phyloP scores from a whole-genome alignment of 2,329 filamentous ascomycete species.

The Trichoderma asperellum region DNA sequence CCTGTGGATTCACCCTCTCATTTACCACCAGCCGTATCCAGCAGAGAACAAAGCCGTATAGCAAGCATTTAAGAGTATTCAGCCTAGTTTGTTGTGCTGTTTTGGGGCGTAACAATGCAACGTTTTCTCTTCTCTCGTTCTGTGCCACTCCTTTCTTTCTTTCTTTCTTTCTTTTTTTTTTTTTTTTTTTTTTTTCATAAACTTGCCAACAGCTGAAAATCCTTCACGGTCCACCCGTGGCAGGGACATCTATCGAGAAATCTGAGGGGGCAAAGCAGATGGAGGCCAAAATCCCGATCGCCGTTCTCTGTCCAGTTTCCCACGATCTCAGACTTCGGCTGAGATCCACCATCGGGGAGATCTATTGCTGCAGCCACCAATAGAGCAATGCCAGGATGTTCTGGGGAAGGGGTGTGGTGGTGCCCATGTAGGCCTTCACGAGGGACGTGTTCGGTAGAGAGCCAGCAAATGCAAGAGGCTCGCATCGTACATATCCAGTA shows the following conservation, averaged over 20 bases:
- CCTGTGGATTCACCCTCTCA: neutral
- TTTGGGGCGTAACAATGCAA: neutral
- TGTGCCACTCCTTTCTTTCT: neutral
- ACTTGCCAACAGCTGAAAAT: neutral
- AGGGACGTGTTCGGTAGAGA: neutral
- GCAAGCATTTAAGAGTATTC: neutral
- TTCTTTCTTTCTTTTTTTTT: too few species aligned
- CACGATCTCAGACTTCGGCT: slow-evolving; percentile 22
- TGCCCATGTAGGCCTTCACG: neutral
- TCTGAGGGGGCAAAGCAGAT: neutral
- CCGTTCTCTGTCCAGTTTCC: neutral
- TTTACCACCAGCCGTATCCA: neutral
- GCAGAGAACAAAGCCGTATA: neutral
- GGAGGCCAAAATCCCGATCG: slow-evolving; percentile 7
- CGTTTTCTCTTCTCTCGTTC: slow-evolving; percentile 5
- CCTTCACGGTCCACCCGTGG: neutral
- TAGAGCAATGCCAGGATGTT: slow-evolving; percentile 2
- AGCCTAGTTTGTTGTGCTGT: neutral
- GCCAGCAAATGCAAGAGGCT: slow-evolving; percentile 1
- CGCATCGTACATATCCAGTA: slow-evolving; percentile 6
- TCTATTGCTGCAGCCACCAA: slow-evolving; percentile 24
- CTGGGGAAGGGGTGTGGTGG: neutral
- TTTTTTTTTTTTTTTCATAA: neutral
- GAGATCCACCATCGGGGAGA: slow-evolving; percentile 26
- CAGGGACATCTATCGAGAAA: neutral